Evolutionary conservation across 768 basidiomycete species (phyloP), one percentile per base, ranked within the genome.

Genomic region (Pholiota microspora): DNA sequence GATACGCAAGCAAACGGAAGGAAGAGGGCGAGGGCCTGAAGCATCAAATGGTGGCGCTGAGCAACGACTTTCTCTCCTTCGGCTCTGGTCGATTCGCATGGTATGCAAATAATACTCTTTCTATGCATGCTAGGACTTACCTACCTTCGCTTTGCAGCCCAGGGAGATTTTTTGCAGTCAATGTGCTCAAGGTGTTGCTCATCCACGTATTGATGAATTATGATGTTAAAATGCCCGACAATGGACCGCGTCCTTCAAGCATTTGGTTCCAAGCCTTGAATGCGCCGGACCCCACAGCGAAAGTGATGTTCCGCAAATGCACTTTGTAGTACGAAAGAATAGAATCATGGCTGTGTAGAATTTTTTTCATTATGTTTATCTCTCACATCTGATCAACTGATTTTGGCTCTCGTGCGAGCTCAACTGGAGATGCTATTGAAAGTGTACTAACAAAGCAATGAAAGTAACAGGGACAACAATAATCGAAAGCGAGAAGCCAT

Each of bases 91-190:
- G 61, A 9, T 63, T 63, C 23, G 63, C 69, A 38, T 73, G 66
- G n/a, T n/a, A n/a, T n/a, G n/a, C n/a, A n/a, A n/a, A n/a, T n/a
- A n/a, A n/a, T n/a, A n/a, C n/a, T n/a, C n/a, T n/a, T n/a, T n/a
- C n/a, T n/a, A n/a, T n/a, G n/a, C n/a, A n/a, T n/a, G n/a, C n/a
- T n/a, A n/a, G n/a, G n/a, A n/a, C n/a, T n/a, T n/a, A n/a, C n/a
- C n/a, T n/a, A n/a, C n/a, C n/a, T n/a, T n/a, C n/a, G n/a, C n/a
- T n/a, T n/a, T n/a, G n/a, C n/a, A n/a, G n/a, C 44, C 72, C 74
- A 4, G 72, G 77, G n/a, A 70, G 78, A 0, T 78, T 76, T 61
- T 77, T 80, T 54, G 77, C 75, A 2, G 68, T 74, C 0, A 62
- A 54, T 4, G 73, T 74, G 55, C 44, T 80, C 24, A 81, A 81